Evolutionary conservation across 768 basidiomycete species (phyloP), one percentile per base, ranked within the genome.

Genomic region (Butyriboletus loyo): DNA sequence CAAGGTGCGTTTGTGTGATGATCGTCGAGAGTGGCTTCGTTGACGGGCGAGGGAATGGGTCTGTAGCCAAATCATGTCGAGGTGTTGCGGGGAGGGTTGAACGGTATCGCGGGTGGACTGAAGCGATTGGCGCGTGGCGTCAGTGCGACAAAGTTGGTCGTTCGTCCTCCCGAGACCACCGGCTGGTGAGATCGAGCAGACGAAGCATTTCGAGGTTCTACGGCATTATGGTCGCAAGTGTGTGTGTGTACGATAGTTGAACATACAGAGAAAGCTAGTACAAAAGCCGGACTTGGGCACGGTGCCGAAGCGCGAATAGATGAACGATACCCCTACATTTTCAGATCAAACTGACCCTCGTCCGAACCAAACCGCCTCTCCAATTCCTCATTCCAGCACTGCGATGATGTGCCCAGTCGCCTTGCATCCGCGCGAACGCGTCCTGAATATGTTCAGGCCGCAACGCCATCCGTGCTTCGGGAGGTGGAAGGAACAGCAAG

Each of bases 301-400:
- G 21, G 3, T 13, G 13, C 10, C 25, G 25, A 27, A 34, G n/a
- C 32, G 14, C 25, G 15, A 6, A 25, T 14, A 19, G 13, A 28
- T 21, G 14, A 17, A 45, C 21, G 13, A 30, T 15, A 43, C 13
- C 11, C n/a, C 40, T 25, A n/a, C 15, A 32, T 8, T 6, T 57
- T 57, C 48, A 92, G 50, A 92, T 92, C 59, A 93, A 80, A 62
- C 80, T 88, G 69, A 92, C 83, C 51, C 81, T 79, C 19, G 90
- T 89, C 66, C 92, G 78, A 30, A 88, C 76, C 34, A 95, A 75
- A 0, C 93, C 93, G 5, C 91, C 91, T 46, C 91, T 78, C 87
- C 89, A 96, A 66, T 95, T 92, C 55, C 84, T 77, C 83, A 94
- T 89, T 1, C 92, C 92, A 2, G 89, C 90, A 22, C 86, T 86